phyloP scores from a whole-genome alignment of 805 yeast genomes.

The Saccharomycodes ludwigii region DNA sequence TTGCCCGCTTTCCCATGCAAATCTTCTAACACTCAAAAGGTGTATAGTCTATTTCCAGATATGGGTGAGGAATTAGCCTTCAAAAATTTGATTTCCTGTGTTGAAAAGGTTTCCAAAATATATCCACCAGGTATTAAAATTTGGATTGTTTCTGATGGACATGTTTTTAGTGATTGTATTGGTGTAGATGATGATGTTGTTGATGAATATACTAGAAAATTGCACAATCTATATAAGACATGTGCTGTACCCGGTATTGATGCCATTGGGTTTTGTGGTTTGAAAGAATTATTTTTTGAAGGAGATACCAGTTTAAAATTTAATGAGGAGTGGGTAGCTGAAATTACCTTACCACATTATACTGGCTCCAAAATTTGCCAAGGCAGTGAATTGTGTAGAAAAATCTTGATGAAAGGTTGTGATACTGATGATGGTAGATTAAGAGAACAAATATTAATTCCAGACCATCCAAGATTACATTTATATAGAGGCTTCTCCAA shows the following conservation, averaged over 20 bases:
- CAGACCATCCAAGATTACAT: conserved; percentile 40
- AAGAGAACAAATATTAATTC: conserved; percentile 45
- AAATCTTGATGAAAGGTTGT: conserved; percentile 32
- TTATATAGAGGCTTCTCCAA: conserved; percentile 46
- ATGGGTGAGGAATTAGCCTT: conserved; percentile 38
- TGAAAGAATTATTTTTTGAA: conserved; percentile 28
- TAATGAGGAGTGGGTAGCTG: conserved; percentile 20
- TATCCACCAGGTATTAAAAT: conserved; percentile 45
- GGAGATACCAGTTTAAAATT: conserved; percentile 17
- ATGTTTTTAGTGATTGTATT: conserved; percentile 52
- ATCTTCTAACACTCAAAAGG: conserved; percentile 44
- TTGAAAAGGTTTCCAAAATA: conserved; percentile 21
- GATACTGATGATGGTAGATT: conserved; percentile 50
- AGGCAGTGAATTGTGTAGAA: conserved; percentile 28
- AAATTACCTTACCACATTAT: conserved; percentile 22
- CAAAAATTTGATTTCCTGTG: conserved; percentile 26
- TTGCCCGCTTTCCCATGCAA: conserved; percentile 58
- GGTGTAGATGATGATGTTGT: conserved; percentile 48
- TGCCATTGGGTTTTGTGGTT: conserved; percentile 29
- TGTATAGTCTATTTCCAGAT: conserved; percentile 37
- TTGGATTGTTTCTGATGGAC: conserved; percentile 52
- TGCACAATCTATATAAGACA: conserved; percentile 30
- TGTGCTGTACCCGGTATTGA: conserved; percentile 22
- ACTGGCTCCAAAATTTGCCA: conserved; percentile 28
- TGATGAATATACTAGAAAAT: conserved; percentile 31